These are phyloP conservation scores for Pelargonium fulgidum DNA, from an alignment of 441 rosid genomes.

Conservation along the genomic window DNA sequence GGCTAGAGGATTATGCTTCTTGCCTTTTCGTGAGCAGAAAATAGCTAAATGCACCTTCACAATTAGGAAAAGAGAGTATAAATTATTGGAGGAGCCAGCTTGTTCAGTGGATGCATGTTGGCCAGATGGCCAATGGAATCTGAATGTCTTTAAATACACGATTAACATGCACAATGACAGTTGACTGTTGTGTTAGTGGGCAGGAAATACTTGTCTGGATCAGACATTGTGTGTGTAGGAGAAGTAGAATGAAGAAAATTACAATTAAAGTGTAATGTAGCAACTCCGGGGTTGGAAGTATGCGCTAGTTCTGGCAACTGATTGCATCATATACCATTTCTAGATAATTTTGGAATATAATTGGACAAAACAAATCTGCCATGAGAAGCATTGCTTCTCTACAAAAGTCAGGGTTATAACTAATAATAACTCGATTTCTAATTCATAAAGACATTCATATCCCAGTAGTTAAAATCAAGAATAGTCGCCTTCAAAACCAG, in stretches of 20 bases:
- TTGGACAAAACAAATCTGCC: no score
- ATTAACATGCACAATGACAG: not conserved
- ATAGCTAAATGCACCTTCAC: conserved; percentile 15
- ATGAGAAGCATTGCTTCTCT: no score
- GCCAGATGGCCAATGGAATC: not conserved
- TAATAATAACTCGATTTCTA: no score
- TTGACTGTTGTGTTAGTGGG: not conserved
- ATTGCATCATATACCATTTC: no score
- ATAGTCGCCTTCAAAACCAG: no score
- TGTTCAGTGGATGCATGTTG: conserved; percentile 1
- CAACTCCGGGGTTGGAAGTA: not conserved
- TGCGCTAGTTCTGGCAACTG: not conserved
- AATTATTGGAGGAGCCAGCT: conserved; percentile 9
- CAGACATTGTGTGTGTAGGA: not conserved
- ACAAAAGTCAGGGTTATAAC: no score
- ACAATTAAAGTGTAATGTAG: not conserved
- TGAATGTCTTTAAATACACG: not conserved
- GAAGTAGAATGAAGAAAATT: no score
- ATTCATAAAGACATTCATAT: no score
- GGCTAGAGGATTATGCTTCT: conserved; percentile 22
- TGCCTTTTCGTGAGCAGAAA: conserved; percentile 18
- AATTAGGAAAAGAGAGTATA: conserved; percentile 11
- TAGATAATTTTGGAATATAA: no score
- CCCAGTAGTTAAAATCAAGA: no score
- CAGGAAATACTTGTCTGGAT: not conserved